Base-by-base conservation (phyloP, 345 rosid species). In the Aquilaria malaccensis region DNA sequence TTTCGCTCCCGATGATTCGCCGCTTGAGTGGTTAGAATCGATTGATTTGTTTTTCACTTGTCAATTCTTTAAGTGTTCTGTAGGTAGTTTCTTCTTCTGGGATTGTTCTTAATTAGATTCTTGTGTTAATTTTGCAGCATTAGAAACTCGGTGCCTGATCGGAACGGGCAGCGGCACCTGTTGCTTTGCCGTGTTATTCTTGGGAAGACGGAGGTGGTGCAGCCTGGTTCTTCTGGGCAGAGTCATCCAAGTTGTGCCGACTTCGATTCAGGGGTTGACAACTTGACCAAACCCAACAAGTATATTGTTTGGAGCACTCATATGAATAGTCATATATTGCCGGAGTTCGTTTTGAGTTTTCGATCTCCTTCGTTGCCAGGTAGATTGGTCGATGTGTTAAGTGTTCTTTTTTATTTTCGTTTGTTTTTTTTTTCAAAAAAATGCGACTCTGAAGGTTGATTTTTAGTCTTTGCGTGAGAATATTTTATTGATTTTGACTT, bases 181-280 rank as follows among this genome's bases (percentile, higher is more conserved):
- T 52, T 88, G 69, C 83, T 94, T 15, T 94, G 91, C 45, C 80
- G 89, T 31, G 79, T 90, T 15, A 60, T 88, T 56, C 58, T 83
- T n/a, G 96, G 99, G 32, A 88, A 82, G 52, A 15, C 77, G 29
- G 95, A 94, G 81, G 65, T 71, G 31, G 80, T 93, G 33, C 79
- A 22, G 54, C 77, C 72, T 9, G 89, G 93, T 31, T 81, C 82
- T 13, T 81, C 83, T 13, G 63, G 68, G 14, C 83, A 79, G 61
- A 63, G 55, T 2, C 82, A 75, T 67, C 97, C 96, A 6, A 79
- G 84, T 66, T 85, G 84, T 2, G 70, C 50, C 6, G 87, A 87
- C 45, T 87, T 81, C 15, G 96, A 93, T 73, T 76, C 84, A 2
- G 97, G 97, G 46, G 79, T 89, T 0, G 98, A 93, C 46, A 54